Base-by-base conservation (phyloP, 1,284 basidiomycete species). In the Hortiboletus rubellus region DNA sequence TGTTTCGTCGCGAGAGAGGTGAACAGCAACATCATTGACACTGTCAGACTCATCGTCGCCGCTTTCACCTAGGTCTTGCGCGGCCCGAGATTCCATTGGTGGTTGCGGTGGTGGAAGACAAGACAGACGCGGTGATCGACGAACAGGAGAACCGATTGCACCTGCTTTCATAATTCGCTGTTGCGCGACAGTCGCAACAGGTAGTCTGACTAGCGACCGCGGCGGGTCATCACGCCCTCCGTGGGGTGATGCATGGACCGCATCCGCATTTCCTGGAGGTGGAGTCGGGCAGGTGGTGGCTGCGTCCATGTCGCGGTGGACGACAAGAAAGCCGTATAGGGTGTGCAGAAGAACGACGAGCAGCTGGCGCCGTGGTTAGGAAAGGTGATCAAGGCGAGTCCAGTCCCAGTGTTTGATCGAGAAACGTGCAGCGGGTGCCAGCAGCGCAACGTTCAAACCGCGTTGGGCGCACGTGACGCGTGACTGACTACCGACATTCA, bases 161-260 rank as follows among this genome's bases (percentile, higher is more conserved):
- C 62, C 54, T 38, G 57, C 63, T 65, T 73, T 71, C 66, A 63
- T 59, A 62, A 66, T 58, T 61, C 63, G 65, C 43, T 68, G 61
- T 61, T 65, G 66, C 61, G 75, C 70, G 54, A 75, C 62, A 61
- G 68, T 58, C 34, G 71, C 53, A 44, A 50, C 63, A 61, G 79
- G 76, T 60, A 74, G 76, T 66, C 79, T 82, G 72, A 85, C 83
- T 30, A 83, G 83, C 18, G 85, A 82, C 60, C 75, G 78, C 24
- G 82, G 63, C 42, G 82, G 79, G 17, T 81, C 83, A 67, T 83
- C 82, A 67, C 82, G 79, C 34, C 82, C 71, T 60, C 76, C 76
- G 18, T 77, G 72, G 31, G 72, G 64, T 42, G 76, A 70, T 31
- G 59, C 59, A 56, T 76, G 73, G 61, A 70, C 75, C 34, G 65